Evolutionary conservation across 441 rosid genomes (phyloP).

Genomic region (Jatropha podagrica): DNA sequence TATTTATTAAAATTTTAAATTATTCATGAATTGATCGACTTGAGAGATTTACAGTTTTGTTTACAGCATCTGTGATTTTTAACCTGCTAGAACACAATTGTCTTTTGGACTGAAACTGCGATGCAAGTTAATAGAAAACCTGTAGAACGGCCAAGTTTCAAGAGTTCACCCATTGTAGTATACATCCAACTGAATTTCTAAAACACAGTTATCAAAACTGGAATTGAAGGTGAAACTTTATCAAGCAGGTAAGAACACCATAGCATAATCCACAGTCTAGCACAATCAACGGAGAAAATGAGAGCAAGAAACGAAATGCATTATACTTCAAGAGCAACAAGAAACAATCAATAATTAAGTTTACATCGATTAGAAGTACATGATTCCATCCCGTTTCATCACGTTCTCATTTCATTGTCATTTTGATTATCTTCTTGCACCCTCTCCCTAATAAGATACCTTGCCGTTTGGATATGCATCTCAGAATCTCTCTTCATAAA

Average conservation of each 20-base stretch:
- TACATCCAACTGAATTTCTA: no score
- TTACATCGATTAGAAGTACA: not conserved
- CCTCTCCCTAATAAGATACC: not conserved
- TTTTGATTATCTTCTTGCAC: not conserved
- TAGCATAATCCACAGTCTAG: no score
- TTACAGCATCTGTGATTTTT: not conserved
- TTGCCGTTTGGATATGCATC: not conserved
- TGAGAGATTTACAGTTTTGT: not conserved
- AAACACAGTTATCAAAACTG: no score
- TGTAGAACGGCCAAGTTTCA: not conserved
- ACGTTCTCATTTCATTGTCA: not conserved
- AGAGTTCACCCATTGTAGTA: not conserved
- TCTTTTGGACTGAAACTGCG: not conserved
- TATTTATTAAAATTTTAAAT: no score
- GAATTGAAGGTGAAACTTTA: not conserved
- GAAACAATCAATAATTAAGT: not conserved
- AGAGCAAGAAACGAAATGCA: not conserved
- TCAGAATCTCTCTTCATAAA: not conserved
- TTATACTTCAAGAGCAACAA: constrained; percentile 6
- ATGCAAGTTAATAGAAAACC: no score
- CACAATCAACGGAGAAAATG: no score
- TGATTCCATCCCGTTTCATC: not conserved
- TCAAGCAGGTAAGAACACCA: not conserved
- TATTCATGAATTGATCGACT: not conserved
- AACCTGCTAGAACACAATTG: not conserved